Percentiles rank a stretch among this genome's conserved stretches.
These are phyloP conservation scores for Lactarius akahatsu DNA, from an alignment of 768 basidiomycete species.

Conservation along the genomic window DNA sequence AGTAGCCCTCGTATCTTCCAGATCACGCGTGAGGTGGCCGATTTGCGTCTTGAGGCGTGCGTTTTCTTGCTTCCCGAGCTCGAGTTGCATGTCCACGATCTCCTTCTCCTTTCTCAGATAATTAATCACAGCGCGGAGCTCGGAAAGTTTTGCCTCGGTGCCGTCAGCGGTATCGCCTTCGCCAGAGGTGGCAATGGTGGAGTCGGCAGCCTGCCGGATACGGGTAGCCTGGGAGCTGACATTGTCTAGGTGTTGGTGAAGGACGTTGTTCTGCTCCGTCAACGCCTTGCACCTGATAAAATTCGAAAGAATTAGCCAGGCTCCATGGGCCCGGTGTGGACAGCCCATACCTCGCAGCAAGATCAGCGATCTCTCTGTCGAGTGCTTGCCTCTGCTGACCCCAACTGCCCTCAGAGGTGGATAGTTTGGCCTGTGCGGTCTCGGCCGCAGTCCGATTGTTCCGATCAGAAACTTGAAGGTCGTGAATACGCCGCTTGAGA, in stretches of 20 bases:
- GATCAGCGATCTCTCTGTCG: conserved; percentile 73
- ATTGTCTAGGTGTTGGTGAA: conserved; percentile 83
- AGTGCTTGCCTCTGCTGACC: conserved; percentile 71
- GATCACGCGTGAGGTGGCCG: conserved; percentile 64
- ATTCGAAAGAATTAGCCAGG: not conserved
- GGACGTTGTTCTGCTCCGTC: conserved; percentile 66
- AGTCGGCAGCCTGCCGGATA: conserved; percentile 68
- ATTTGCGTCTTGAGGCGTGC: conserved; percentile 70
- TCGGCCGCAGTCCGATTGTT: conserved; percentile 63
- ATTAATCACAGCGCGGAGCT: conserved; percentile 73
- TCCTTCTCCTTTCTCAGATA: conserved; percentile 91
- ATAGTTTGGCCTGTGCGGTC: conserved; percentile 71
- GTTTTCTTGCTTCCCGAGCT: conserved; percentile 77
- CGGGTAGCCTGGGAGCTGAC: conserved; percentile 79
- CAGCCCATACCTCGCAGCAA: conserved; percentile 61
- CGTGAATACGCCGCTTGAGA: conserved; percentile 61
- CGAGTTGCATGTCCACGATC: conserved; percentile 84
- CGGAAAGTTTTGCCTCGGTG: conserved; percentile 62
- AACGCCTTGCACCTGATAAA: conserved; percentile 65
- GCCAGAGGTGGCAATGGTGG: conserved; percentile 41
- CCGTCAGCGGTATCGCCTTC: conserved; percentile 52
- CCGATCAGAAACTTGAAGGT: conserved; percentile 51
- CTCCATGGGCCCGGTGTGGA: not conserved
- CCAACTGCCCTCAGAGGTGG: conserved; percentile 77
- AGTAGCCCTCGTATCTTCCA: conserved; percentile 68